These are phyloP conservation scores for Trichoderma simmonsii DNA, from an alignment of 2,329 filamentous ascomycete species.

Conservation along the genomic window DNA sequence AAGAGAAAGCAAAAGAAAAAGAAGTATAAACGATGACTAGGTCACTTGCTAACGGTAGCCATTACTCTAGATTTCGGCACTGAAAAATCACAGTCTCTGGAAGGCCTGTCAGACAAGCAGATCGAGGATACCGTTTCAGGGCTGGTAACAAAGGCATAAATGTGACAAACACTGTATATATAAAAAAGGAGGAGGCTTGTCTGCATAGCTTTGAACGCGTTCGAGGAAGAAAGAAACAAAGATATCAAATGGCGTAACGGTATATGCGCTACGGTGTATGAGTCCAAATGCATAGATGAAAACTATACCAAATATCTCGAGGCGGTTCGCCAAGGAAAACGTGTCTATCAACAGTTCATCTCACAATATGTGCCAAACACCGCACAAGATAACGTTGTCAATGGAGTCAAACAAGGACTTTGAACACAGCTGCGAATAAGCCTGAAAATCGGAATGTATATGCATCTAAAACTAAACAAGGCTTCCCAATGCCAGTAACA, in stretches of 20 bases:
- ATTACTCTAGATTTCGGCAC: constrained; percentile 47
- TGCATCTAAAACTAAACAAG: neutral
- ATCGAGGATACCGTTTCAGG: constrained; percentile 57
- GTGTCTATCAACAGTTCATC: neutral
- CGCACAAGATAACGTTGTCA: neutral
- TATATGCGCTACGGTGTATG: neutral
- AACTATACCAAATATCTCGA: neutral
- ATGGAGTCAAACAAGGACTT: neutral
- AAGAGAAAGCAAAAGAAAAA: neutral
- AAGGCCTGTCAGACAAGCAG: constrained; percentile 59
- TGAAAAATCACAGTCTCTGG: constrained; percentile 56
- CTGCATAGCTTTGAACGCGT: neutral
- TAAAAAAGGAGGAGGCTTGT: neutral
- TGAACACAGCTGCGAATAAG: neutral
- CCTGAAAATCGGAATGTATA: neutral
- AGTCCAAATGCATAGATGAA: constrained; percentile 2
- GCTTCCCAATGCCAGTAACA: neutral
- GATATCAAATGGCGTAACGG: neutral
- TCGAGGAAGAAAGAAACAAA: neutral
- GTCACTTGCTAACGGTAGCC: neutral
- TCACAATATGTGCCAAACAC: neutral
- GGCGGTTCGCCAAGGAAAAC: neutral
- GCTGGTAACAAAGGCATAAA: constrained; percentile 44
- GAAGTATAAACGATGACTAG: too few species aligned
- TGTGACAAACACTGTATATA: neutral